A percentile compares a stretch with the other conserved stretches of the same genome.
Evolutionary conservation across 441 rosid genomes (phyloP).

Genomic region (Pelargonium fulgidum): DNA sequence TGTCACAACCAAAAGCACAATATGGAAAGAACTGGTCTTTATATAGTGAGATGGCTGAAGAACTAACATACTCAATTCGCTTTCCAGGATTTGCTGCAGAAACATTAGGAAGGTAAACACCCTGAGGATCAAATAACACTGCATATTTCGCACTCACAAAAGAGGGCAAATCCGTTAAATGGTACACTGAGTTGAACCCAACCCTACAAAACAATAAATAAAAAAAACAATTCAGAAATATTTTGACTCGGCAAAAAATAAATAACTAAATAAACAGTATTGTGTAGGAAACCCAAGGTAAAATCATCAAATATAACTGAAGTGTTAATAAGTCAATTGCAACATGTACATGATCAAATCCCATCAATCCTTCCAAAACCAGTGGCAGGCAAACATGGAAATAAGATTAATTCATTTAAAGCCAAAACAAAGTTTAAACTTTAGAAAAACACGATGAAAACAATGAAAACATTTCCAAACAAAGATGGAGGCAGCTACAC

Average conservation of each 20-base stretch:
- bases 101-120: constrained; percentile 75
- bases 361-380: not conserved
- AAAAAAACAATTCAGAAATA: constrained; percentile 6
- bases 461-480: not conserved
- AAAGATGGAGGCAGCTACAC: not conserved
- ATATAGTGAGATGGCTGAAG: constrained; percentile 60
- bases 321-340: not conserved
- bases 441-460: not conserved
- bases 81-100: constrained; percentile 93
- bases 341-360: constrained; percentile 4
- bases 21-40: constrained; percentile 84
- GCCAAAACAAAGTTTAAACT: not conserved
- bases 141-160: constrained; percentile 88
- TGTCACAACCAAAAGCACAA: constrained; percentile 85
- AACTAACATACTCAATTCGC: constrained; percentile 73
- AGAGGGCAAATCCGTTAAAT: constrained; percentile 93
- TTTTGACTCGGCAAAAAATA: no score
- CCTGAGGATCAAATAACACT: constrained; percentile 92
- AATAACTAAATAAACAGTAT: not conserved
- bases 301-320: constrained; percentile 1
- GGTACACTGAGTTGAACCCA: constrained; percentile 98
- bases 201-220: constrained; percentile 38
- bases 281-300: not conserved
- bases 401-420: not conserved
- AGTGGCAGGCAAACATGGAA: not conserved